Base-by-base conservation (phyloP, 148 eudicot genomes). In the Pouteria glomerata region DNA sequence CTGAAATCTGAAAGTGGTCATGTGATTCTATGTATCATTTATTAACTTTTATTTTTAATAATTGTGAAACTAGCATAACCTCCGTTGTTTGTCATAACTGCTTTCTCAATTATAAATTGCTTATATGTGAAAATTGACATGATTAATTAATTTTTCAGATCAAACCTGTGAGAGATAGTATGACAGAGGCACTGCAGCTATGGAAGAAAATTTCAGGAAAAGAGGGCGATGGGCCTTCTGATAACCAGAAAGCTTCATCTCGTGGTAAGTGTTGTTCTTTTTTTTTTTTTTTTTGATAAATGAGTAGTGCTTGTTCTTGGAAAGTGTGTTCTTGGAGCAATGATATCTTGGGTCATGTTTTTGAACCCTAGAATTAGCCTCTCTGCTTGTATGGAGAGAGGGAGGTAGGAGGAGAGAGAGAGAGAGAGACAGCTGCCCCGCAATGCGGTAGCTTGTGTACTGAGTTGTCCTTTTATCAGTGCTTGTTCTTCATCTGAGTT, bases 111-210 rank as follows among this genome's bases (percentile, higher is more conserved):
- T 41, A 45, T 61, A 31, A 15, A 41, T 57, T 34, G 26, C 52
- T 69, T 21, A 13, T 16, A 13, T 13, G 31, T 47, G 29, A 52
- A 35, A 57, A 52, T 19, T 53, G 51, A 55, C 50, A 57, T 70
- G 57, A 45, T 51, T 35, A 48, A 27, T 57, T 44, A 57, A 48
- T 77, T 76, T 73, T 47, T 66, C 83, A 96, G 99, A 90, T 96
- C 72, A 96, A 92, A 79, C 99, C 99, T 52, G 99, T 87, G 70
- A 90, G 99, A 84, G 97, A 96, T 82, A 90, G 96, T 75, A 82
- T 96, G 82, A 78, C 80, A 34, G 99, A 96, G 79, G 97, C 99
- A 51, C 80, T 96, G 77, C 96, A 82, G 71, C 86, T 77, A 31
- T 96, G 99, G 99, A 92, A 88, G 82, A 85, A 80, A 78, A 78